Conservation (phyloP, 805 yeast species). For the Kodamaea neixiangensis region DNA sequence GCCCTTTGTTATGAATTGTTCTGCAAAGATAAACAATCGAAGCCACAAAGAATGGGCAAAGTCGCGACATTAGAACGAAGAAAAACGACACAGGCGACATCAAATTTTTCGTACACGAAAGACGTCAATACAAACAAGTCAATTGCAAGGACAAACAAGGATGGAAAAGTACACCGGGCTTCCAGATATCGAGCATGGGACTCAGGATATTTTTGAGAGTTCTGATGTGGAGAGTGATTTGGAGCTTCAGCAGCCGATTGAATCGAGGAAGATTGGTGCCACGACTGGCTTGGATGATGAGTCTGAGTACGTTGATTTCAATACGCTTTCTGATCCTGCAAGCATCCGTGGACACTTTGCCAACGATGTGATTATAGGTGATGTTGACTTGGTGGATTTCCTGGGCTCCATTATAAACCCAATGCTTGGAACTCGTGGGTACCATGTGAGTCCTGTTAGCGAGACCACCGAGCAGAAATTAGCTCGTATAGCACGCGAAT, state of each 20-base stretch:
- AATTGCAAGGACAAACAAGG: neutral
- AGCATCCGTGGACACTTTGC: slow-evolving; percentile 20
- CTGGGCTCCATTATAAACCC: slow-evolving; percentile 33
- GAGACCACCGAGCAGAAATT: slow-evolving; percentile 43
- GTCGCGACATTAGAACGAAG: neutral
- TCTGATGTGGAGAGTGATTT: slow-evolving; percentile 44
- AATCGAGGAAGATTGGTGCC: neutral
- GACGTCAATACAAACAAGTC: neutral
- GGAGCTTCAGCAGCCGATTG: slow-evolving; percentile 10
- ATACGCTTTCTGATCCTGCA: neutral
- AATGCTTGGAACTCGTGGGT: slow-evolving; percentile 25
- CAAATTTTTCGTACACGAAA: neutral
- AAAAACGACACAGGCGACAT: neutral
- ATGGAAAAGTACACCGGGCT: slow-evolving; percentile 19
- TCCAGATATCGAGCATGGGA: slow-evolving; percentile 18
- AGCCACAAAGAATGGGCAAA: neutral
- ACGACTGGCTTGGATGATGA: neutral
- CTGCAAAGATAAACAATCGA: neutral
- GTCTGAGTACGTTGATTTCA: slow-evolving; percentile 1
- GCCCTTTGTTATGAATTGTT: neutral
- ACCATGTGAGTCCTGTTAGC: slow-evolving; percentile 19
- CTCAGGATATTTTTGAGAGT: slow-evolving; percentile 46
- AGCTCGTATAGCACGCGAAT: slow-evolving; percentile 38
- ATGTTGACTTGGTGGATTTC: slow-evolving; percentile 35
- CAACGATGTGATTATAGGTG: slow-evolving; percentile 23